Base-by-base conservation (phyloP, 2,329 filamentous ascomycete genomes). In the Cyphellophora europaea region DNA sequence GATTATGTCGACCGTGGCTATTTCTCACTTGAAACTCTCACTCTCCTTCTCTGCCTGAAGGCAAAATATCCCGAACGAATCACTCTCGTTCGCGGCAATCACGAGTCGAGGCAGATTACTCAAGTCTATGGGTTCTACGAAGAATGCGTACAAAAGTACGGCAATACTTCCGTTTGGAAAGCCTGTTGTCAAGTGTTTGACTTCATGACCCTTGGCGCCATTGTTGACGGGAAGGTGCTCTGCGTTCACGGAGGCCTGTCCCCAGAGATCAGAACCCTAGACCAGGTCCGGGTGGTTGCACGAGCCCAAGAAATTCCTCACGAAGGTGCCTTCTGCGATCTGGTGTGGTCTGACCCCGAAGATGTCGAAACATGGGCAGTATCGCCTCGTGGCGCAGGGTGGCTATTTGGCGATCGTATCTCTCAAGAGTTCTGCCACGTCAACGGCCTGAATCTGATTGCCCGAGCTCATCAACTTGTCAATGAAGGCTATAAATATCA, bases 401-500 rank as follows among this genome's bases (percentile, higher is more conserved):
- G 74, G 74, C 54, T 79, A 3, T 80, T 80, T 49, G 76, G 76
- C 30, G 78, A 83, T 53, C 81, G 82, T 52, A 79, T 85, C 15
- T 77, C 78, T 11, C 78, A 74, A 29, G 79, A 84, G 64, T 85
- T 85, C 61, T 83, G 82, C 53, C 79, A 84, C 51, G 79, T 84
- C 50, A 85, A 85, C 51, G 77, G 77, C 35, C 60, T 85, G 21
- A 73, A 76, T 40, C 67, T 84, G 41, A 83, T 85, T 52, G 79
- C 79, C 15, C 71, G 79, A 50, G 79, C 79, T 10, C 79, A 85
- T 61, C 79, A 85, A 53, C 66, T 85, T 14, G 80, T 84, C 44
- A 83, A 84, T 49, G 79, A 85, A 59, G 79, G 79, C 38, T 85
- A 82, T 65, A 84, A 84, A 75, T 96, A 93, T 58, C 89, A 96